Conservation (phyloP, 2,329 filamentous ascomycete species). For the Apiospora saccharicola region DNA sequence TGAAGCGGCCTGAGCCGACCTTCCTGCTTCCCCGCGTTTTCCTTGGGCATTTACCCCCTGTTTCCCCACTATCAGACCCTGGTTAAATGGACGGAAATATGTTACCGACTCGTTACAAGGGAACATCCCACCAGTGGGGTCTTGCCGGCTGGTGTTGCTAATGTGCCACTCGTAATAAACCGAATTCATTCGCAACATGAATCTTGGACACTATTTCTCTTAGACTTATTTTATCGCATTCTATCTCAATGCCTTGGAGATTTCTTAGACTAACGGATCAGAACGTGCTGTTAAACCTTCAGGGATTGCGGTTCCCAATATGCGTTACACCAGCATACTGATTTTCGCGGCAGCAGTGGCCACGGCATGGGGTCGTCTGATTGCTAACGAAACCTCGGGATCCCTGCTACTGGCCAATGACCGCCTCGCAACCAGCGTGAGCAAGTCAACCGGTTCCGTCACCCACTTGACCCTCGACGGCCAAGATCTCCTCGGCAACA, state of each 20-base stretch:
- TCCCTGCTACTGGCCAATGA: constrained; percentile 48
- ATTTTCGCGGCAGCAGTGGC: neutral
- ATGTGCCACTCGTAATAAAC: neutral
- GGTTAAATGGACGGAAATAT: constrained; percentile 14
- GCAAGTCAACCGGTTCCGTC: constrained; percentile 48
- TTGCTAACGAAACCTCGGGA: constrained; percentile 45
- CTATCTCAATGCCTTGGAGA: too few species aligned
- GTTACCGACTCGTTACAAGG: neutral
- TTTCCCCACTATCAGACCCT: neutral
- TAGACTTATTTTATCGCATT: neutral
- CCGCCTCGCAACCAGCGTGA: constrained; percentile 46
- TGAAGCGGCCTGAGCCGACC: neutral
- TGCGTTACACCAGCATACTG: neutral
- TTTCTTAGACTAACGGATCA: rapidly evolving
- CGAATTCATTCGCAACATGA: neutral
- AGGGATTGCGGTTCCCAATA: neutral
- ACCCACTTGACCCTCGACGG: constrained; percentile 46
- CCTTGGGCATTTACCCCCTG: neutral
- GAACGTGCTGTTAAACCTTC: neutral
- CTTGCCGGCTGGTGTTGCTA: neutral
- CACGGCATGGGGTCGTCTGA: constrained; percentile 30
- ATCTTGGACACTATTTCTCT: neutral
- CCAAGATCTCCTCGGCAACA: constrained; percentile 58
- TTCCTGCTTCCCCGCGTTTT: neutral
- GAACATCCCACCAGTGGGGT: neutral